A percentile compares a stretch with the other conserved stretches of the same genome.
phyloP scores from a whole-genome alignment of 2,329 filamentous ascomycete genomes.

The Blastomyces emzantsi region DNA sequence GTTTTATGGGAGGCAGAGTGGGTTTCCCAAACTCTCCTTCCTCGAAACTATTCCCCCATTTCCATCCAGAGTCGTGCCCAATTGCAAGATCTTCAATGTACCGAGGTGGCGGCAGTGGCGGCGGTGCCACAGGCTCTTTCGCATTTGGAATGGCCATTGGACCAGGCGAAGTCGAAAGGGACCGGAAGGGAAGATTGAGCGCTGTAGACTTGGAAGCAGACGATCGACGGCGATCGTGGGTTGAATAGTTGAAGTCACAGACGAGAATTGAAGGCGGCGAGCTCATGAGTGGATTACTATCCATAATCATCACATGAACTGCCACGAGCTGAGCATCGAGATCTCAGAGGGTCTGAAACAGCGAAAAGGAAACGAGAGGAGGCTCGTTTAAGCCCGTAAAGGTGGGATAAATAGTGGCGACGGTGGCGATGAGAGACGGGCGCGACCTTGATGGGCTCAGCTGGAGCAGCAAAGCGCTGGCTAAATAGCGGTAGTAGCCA shows the following conservation, averaged over 20 bases:
- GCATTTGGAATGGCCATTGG: conserved; percentile 57
- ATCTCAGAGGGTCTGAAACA: conserved; percentile 11
- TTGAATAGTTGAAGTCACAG: conserved; percentile 28
- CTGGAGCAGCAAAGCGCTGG: conserved; percentile 10
- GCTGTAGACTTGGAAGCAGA: conserved; percentile 29
- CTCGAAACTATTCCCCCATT: conserved; percentile 50
- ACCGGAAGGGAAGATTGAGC: conserved; percentile 35
- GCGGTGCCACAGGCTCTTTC: conserved; percentile 44
- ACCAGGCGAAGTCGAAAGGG: conserved; percentile 38
- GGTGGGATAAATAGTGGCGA: conserved; percentile 13
- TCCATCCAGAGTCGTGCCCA: conserved; percentile 54
- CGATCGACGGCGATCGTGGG: conserved; percentile 22
- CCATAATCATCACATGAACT: conserved; percentile 33
- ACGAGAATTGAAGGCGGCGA: conserved; percentile 37
- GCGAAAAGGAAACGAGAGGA: conserved; percentile 10
- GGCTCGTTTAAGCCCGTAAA: conserved; percentile 3
- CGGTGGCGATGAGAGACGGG: conserved; percentile 13
- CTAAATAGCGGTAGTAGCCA: conserved; percentile 3
- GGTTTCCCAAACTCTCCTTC: conserved; percentile 35
- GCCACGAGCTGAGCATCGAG: conserved; percentile 18
- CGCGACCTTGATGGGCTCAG: conserved; percentile 12
- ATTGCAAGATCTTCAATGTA: conserved; percentile 48
- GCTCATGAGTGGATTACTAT: conserved; percentile 31
- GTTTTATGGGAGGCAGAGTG: conserved; percentile 38
- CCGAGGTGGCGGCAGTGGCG: conserved; percentile 56